Evolutionary conservation across 2,329 filamentous ascomycete species (phyloP).

Genomic region (Chaetomium sp.): DNA sequence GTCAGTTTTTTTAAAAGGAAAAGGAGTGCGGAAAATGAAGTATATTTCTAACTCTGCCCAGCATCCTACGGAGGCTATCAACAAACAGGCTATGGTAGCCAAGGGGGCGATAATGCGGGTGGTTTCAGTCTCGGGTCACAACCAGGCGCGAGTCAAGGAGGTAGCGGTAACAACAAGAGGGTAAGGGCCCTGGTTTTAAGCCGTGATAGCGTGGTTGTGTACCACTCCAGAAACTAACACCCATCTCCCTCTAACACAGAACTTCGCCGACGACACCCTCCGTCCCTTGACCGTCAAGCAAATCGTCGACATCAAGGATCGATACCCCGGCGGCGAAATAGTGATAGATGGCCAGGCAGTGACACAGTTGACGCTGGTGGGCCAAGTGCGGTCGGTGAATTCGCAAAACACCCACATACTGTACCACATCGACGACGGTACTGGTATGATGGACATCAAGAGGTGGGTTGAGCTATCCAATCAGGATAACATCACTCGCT

Average conservation of each 20-base stretch:
- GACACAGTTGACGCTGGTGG: constrained; percentile 76
- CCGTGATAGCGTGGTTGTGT: background rate
- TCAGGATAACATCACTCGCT: constrained; percentile 37
- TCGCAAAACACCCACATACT: constrained; percentile 87
- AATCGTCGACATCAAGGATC: constrained; percentile 73
- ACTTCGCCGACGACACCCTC: constrained; percentile 74
- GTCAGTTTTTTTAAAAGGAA: constrained; percentile 4
- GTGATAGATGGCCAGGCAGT: constrained; percentile 72
- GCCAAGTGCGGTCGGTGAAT: constrained; percentile 81
- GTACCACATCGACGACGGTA: constrained; percentile 92
- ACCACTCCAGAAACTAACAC: background rate
- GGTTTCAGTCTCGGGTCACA: constrained; percentile 59
- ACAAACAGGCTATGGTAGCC: constrained; percentile 45
- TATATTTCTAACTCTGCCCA: constrained; percentile 20
- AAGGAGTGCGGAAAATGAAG: background rate
- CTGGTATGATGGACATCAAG: constrained; percentile 84
- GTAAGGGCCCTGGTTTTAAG: constrained; percentile 26
- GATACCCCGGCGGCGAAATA: constrained; percentile 67
- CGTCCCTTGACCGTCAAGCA: constrained; percentile 96
- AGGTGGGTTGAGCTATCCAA: constrained; percentile 69
- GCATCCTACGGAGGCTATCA: constrained; percentile 46
- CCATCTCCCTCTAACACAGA: constrained; percentile 29
- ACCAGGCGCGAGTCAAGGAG: constrained; percentile 45
- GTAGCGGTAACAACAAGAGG: constrained; percentile 33
- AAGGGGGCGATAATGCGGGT: constrained; percentile 54